phyloP scores from a whole-genome alignment of 306 rosid species.

The Dryas octopetala region DNA sequence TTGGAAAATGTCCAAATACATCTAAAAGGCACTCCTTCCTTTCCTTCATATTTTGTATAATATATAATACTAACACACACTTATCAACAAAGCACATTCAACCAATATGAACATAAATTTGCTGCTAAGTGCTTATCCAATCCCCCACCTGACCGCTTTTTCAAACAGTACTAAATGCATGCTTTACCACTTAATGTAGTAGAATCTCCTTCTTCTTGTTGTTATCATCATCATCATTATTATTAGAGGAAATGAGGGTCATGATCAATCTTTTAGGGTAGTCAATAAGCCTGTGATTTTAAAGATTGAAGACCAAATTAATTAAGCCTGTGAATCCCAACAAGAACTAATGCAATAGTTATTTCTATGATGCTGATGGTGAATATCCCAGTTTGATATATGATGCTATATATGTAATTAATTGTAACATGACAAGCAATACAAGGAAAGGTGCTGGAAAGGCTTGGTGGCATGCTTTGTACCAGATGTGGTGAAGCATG shows the following conservation, averaged over 20 bases:
- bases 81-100: not conserved
- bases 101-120: not conserved
- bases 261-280: too few species aligned
- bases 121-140: not conserved
- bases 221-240: too few species aligned
- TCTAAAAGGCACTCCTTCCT: not conserved
- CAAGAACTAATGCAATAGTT: too few species aligned
- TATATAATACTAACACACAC: not conserved
- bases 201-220: too few species aligned
- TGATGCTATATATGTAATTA: not conserved
- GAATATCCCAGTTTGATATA: not conserved
- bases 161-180: not conserved
- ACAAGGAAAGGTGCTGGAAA: not conserved
- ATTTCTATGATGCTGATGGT: not conserved
- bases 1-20: not conserved
- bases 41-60: not conserved
- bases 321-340: not conserved
- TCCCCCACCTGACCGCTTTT: not conserved
- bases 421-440: not conserved
- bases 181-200: not conserved
- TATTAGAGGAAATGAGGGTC: too few species aligned
- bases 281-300: too few species aligned
- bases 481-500: not conserved
- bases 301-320: too few species aligned
- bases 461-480: not conserved